Conservation (phyloP, 306 rosid genomes). For the Morella rubra region DNA sequence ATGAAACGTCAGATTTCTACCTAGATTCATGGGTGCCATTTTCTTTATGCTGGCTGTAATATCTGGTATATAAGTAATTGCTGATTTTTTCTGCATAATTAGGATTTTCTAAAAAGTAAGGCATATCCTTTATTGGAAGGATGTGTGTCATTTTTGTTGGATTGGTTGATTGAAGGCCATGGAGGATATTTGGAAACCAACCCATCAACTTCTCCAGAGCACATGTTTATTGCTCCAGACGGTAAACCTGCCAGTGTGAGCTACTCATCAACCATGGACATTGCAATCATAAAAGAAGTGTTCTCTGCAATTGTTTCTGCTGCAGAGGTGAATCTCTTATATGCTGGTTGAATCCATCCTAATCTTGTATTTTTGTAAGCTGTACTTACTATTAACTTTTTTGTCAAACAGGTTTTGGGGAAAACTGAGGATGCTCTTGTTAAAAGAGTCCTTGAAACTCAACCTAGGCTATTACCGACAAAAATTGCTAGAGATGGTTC, state of each 20-base stretch:
- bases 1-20: background rate
- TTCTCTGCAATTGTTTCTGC: slow-evolving; percentile 71
- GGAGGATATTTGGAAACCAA: slow-evolving; percentile 84
- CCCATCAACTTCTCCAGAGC: slow-evolving; percentile 98
- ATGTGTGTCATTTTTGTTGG: slow-evolving; percentile 86
- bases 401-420: slow-evolving; percentile 63
- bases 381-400: slow-evolving; percentile 19
- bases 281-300: slow-evolving; percentile 80
- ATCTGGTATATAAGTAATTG: slow-evolving; percentile 5
- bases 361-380: slow-evolving; percentile 4
- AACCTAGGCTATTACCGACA: slow-evolving; percentile 63
- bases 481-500: slow-evolving; percentile 86
- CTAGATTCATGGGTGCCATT: background rate
- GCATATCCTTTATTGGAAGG: slow-evolving; percentile 98
- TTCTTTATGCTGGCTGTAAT: background rate
- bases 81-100: slow-evolving; percentile 33
- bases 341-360: slow-evolving; percentile 14
- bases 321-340: slow-evolving; percentile 66
- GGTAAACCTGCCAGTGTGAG: slow-evolving; percentile 88
- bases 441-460: slow-evolving; percentile 54
- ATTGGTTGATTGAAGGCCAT: slow-evolving; percentile 90
- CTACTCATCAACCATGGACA: slow-evolving; percentile 98
- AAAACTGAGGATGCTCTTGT: slow-evolving; percentile 59
- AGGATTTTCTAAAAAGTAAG: slow-evolving; percentile 80
- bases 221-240: slow-evolving; percentile 84